Evolutionary conservation across 2,329 filamentous ascomycete species (phyloP).

Genomic region (Didymella pomorum): DNA sequence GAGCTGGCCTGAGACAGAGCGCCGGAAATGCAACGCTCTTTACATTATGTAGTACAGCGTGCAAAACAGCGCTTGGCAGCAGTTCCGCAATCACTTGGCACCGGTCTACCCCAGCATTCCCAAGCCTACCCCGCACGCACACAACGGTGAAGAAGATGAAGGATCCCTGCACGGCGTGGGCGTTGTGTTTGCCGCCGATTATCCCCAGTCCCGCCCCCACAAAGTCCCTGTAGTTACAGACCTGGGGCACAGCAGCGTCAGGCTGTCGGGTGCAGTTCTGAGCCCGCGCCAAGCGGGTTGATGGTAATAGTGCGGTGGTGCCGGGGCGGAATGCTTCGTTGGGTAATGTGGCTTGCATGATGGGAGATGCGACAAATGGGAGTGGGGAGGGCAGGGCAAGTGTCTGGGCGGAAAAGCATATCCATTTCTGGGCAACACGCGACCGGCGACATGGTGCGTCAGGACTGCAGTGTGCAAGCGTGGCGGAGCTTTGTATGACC

Average conservation of each 20-base stretch:
- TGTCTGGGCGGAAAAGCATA: conserved; percentile 17
- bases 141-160: conserved; percentile 18
- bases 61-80: background rate
- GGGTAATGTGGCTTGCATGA: conserved; percentile 12
- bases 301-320: background rate
- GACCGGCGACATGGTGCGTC: background rate
- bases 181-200: too few species aligned
- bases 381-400: background rate
- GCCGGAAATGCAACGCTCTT: conserved; percentile 9
- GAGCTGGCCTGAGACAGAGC: background rate
- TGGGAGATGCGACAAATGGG: background rate
- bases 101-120: conserved; percentile 10
- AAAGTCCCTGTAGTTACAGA: background rate
- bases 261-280: conserved; percentile 7
- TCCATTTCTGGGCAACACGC: conserved; percentile 3
- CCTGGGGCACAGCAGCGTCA: background rate
- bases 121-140: conserved; percentile 38
- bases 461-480: background rate
- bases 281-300: conserved; percentile 12
- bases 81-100: conserved; percentile 24
- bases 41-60: conserved; percentile 6
- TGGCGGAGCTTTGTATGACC: background rate
- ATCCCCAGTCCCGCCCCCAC: background rate
- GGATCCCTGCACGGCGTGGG: conserved; percentile 2
- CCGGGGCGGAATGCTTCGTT: conserved; percentile 9